Conservation (phyloP, 202 grass and related monocot species). For the Saccharum hybrid region DNA sequence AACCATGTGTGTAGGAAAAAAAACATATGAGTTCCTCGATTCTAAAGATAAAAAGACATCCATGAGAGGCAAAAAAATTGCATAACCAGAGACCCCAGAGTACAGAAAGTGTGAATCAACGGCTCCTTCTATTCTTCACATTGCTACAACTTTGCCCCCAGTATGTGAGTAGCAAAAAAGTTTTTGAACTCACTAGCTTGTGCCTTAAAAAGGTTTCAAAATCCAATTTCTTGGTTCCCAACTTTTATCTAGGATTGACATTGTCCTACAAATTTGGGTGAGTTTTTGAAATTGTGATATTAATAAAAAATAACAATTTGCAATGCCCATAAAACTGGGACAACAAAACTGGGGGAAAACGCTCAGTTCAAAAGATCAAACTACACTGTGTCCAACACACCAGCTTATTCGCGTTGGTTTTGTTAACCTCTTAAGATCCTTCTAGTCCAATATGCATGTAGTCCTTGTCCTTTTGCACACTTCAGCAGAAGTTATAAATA, state of each 20-base stretch:
- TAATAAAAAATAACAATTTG: not conserved
- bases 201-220: not conserved
- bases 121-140: not conserved
- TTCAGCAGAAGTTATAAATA: conserved; percentile 18
- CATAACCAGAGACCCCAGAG: not conserved
- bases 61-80: not conserved
- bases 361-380: not conserved
- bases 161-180: not conserved
- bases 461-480: not conserved
- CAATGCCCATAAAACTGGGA: not conserved
- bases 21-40: not conserved
- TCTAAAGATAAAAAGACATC: not conserved
- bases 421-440: not conserved
- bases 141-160: not conserved
- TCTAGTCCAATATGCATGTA: not conserved
- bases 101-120: not conserved
- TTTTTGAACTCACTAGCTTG: not conserved
- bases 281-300: not conserved
- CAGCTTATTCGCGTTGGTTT: not conserved
- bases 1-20: not conserved
- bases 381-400: not conserved
- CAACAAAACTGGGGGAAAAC: not conserved
- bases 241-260: not conserved
- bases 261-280: not conserved
- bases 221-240: not conserved